phyloP scores from a whole-genome alignment of 2,329 filamentous ascomycete genomes.

The Rugonectria rugulosa region DNA sequence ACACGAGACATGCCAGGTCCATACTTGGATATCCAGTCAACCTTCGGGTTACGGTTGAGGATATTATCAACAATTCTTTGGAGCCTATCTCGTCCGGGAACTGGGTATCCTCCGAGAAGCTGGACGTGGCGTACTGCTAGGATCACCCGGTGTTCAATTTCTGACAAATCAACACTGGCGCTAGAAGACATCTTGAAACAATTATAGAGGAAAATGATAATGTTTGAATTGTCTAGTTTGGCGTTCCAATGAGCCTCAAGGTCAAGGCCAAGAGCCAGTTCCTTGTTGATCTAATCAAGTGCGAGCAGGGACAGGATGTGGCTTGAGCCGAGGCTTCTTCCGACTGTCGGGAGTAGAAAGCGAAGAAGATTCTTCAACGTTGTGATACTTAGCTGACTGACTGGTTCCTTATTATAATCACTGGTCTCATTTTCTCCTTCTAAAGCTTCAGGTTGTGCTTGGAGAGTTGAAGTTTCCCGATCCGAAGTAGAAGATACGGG shows the following conservation, averaged over 20 bases:
- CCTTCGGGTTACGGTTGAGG: neutral
- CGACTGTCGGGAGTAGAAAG: neutral
- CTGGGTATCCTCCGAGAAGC: neutral
- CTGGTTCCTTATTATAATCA: neutral
- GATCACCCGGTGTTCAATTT: neutral
- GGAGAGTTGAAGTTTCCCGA: neutral
- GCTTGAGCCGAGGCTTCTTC: neutral
- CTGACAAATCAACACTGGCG: neutral
- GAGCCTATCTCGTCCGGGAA: neutral
- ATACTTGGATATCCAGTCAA: neutral
- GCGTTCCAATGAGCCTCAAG: neutral
- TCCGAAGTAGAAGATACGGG: neutral
- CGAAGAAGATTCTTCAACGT: neutral
- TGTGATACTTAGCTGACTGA: neutral
- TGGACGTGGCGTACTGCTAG: neutral
- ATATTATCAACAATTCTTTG: neutral
- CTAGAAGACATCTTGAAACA: neutral
- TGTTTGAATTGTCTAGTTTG: neutral
- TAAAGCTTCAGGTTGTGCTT: neutral
- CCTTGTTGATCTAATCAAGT: neutral
- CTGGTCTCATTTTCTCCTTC: neutral
- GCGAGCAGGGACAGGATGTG: neutral
- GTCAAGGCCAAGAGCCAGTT: neutral
- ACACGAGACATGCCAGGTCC: conserved; percentile 30
- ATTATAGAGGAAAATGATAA: neutral